Evolutionary conservation across 2,329 filamentous ascomycete genomes (phyloP).

Genomic region (Ciborinia camelliae): DNA sequence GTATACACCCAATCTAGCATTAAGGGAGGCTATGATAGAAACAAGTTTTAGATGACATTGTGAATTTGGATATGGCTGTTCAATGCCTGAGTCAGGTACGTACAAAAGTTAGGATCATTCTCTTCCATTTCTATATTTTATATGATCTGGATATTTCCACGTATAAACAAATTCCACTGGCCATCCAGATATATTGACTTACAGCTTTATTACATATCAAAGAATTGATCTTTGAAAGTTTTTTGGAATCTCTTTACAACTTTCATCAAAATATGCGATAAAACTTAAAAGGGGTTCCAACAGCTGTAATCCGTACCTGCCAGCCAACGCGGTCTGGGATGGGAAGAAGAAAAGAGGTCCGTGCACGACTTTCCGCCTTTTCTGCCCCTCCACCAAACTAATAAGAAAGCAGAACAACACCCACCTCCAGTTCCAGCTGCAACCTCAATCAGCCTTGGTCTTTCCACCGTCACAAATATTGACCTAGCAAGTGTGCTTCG

Average conservation of each 20-base stretch:
- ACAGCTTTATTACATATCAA: neutral
- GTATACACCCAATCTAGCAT: no score
- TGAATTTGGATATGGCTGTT: neutral
- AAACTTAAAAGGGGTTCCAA: conserved; percentile 15
- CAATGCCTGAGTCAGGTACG: neutral
- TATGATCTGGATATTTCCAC: no score
- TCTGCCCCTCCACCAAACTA: conserved; percentile 13
- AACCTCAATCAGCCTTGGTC: conserved; percentile 12
- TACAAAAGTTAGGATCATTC: no score
- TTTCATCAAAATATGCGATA: no score
- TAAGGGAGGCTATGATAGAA: neutral
- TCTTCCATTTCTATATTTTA: no score
- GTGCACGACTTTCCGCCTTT: neutral
- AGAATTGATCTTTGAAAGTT: neutral
- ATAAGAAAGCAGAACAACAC: conserved; percentile 19
- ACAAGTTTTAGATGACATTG: neutral
- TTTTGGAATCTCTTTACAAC: no score
- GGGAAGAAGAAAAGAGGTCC: neutral
- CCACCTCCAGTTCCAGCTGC: no score
- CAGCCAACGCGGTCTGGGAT: no score
- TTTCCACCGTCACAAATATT: conserved; percentile 14
- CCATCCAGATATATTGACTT: neutral
- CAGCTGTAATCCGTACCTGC: no score
- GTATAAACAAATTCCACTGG: neutral
- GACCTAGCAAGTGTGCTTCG: conserved; percentile 31